Evolutionary conservation across 768 basidiomycete species (phyloP), one percentile per base, ranked within the genome.

Genomic region (Myochromella boudieri): DNA sequence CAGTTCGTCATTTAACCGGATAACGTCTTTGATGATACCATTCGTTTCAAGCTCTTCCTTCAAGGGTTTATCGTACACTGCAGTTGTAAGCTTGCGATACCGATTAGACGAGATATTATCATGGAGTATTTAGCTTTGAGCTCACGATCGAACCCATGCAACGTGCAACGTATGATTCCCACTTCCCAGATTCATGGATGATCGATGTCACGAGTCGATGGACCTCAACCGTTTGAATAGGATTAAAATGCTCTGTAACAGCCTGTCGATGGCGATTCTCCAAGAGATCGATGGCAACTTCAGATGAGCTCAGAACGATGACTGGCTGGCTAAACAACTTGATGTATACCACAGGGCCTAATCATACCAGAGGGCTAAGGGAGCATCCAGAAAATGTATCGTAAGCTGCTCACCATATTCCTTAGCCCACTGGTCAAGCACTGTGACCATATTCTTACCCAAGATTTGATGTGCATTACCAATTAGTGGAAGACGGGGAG

Each of bases 291-390:
- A 17, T 28, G 8, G 78, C 77, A 1, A 54, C 42, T 21, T 70
- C 55, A 7, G 51, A 56, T 0, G 65, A 69, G 54, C 75, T 80
- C 20, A 81, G 21, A 42, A 81, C 55, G 24, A 80, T 37, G 34
- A 77, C 67, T 36, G 66, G 67, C 45, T 79, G 76, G 2, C 70
- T 75, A 17, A 79, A 66, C 9, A 71, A 46, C 20, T 17, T 34
- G 36, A 38, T 33, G 39, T 27, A 32, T 4, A 46, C 25, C 8
- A 48, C 7, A 17, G 38, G 41, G 4, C 41, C 25, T 6, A n/a
- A 18, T 37, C 9, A n/a, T 26, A 20, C n/a, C 9, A n/a, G 6
- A 11, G 4, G 6, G n/a, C 2, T 28, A 28, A 5, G 22, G 18
- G 18, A 26, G 12, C 11, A 27, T 28, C 9, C 21, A 10, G 29